These are phyloP conservation scores for Trichophaea hybrida DNA, from an alignment of 2,329 filamentous ascomycete species.

Conservation along the genomic window DNA sequence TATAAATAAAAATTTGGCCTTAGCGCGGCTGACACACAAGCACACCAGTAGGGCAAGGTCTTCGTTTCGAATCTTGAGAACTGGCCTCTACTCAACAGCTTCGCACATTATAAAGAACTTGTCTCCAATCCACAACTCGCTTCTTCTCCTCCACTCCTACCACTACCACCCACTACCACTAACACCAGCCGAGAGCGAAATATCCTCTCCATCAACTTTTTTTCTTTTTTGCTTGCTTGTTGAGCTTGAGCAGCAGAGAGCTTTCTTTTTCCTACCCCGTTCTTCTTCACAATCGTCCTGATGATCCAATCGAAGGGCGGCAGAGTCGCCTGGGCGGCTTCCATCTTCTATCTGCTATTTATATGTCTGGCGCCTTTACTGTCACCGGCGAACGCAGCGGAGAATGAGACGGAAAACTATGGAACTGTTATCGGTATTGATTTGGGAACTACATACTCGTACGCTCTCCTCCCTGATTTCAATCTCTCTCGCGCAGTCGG, in stretches of 20 bases:
- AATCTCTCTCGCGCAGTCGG: no score
- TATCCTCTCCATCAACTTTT: background rate
- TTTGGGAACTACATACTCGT: constrained; percentile 68
- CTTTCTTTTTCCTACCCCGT: background rate
- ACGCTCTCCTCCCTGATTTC: background rate
- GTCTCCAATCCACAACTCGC: background rate
- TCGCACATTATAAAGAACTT: background rate
- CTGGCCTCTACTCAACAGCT: background rate
- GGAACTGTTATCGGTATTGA: constrained; percentile 93
- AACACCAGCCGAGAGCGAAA: background rate
- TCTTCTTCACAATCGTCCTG: constrained; percentile 3
- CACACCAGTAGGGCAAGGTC: background rate
- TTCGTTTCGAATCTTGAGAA: background rate
- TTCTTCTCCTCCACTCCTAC: background rate
- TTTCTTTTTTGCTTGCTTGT: background rate
- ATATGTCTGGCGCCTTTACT: constrained; percentile 77
- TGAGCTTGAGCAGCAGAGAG: background rate
- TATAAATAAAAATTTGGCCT: background rate
- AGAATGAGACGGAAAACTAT: constrained; percentile 59
- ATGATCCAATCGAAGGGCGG: constrained; percentile 25
- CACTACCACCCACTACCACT: background rate
- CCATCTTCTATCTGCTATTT: constrained; percentile 72
- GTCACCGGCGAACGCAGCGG: constrained; percentile 55
- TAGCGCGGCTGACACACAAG: background rate
- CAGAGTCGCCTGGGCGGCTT: constrained; percentile 52